Conservation (phyloP, 176 grass and related monocot genomes). For the Metroxylon sagu region DNA sequence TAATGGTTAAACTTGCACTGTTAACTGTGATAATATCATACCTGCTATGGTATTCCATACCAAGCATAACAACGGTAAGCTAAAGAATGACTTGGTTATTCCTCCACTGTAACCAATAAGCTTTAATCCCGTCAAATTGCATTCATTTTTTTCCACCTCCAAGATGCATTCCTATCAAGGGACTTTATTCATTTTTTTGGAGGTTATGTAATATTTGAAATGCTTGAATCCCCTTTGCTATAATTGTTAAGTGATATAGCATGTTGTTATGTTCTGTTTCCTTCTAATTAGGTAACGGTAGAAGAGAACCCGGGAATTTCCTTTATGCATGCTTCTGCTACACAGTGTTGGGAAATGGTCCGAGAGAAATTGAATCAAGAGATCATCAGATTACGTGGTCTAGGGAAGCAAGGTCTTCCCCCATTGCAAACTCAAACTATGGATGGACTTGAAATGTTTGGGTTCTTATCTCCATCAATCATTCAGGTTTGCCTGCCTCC, state of each 20-base stretch:
- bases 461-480: conserved; percentile 52
- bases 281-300: conserved; percentile 37
- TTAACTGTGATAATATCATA: too few relatives aligned
- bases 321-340: conserved; percentile 37
- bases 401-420: conserved; percentile 32
- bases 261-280: conserved; percentile 4
- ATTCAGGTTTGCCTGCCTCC: conserved; percentile 36
- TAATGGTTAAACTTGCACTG: too few relatives aligned
- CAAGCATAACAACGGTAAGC: too few relatives aligned
- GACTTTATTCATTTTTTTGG: too few relatives aligned
- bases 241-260: neutral
- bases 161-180: too few relatives aligned
- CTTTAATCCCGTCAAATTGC: too few relatives aligned
- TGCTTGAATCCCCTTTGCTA: too few relatives aligned
- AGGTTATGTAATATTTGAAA: too few relatives aligned
- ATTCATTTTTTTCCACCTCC: too few relatives aligned
- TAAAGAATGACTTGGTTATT: too few relatives aligned
- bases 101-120: too few relatives aligned
- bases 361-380: conserved; percentile 47
- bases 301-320: conserved; percentile 42
- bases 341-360: conserved; percentile 58
- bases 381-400: conserved; percentile 31
- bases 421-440: conserved; percentile 27
- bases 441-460: conserved; percentile 80
- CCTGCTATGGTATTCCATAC: too few relatives aligned